These are phyloP conservation scores for Suillus subalutaceus DNA, from an alignment of 768 basidiomycete species.

Conservation along the genomic window DNA sequence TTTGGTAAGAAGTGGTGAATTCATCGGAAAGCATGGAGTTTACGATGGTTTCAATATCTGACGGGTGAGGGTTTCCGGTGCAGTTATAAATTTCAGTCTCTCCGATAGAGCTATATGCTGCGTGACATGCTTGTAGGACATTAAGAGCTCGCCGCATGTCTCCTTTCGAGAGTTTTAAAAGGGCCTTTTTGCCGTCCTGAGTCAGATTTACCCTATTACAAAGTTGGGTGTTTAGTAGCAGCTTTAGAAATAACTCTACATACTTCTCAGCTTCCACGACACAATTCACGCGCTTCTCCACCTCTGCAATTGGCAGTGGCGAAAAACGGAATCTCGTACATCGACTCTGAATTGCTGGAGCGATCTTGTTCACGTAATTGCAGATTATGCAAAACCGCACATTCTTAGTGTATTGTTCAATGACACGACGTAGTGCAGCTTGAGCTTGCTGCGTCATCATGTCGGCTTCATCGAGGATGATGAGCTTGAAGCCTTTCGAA, in stretches of 20 bases:
- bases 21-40: conserved; percentile 96
- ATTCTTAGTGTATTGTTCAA: conserved; percentile 98
- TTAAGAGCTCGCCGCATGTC: conserved; percentile 98
- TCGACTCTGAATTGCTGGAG: conserved; percentile 96
- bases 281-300: conserved; percentile 76
- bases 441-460: conserved; percentile 99
- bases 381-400: conserved; percentile 99
- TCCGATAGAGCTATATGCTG: conserved; percentile 87
- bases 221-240: conserved; percentile 8
- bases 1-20: conserved; percentile 88
- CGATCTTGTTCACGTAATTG: conserved; percentile 99
- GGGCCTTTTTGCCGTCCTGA: conserved; percentile 81
- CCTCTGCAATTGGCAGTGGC: conserved; percentile 82
- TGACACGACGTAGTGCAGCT: conserved; percentile 93
- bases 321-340: conserved; percentile 98
- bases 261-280: conserved; percentile 89
- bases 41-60: conserved; percentile 91
- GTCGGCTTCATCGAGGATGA: conserved; percentile 99
- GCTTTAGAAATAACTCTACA: conserved; percentile 26
- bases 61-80: conserved; percentile 95
- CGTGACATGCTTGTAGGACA: conserved; percentile 96
- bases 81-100: conserved; percentile 96
- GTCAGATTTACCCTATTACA: conserved; percentile 77
- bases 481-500: conserved; percentile 94
- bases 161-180: conserved; percentile 93